Evolutionary conservation across 23 red algal species (phyloP), one percentile per base, ranked within the genome.

Genomic region (Gracilaria gracilis): DNA sequence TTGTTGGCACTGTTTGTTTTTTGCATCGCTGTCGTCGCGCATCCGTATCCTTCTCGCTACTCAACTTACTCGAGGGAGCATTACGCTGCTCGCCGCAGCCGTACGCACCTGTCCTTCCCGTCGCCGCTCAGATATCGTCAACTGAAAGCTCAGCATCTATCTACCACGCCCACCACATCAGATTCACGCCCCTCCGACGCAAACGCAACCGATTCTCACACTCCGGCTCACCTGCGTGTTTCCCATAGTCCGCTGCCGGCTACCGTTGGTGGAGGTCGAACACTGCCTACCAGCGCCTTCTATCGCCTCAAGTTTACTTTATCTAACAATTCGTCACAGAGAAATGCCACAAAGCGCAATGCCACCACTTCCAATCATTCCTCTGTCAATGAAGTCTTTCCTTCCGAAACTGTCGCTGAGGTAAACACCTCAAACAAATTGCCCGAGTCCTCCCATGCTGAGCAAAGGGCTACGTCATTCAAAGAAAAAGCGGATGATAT

Each of bases 171-270:
- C 24, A 1, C 12, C 59, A 32, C 19, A 4, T 11, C 59, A 9
- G 7, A 11, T 14, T 6, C 59, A 31, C n/a, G 7, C 24, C 7
- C 21, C 31, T 31, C 59, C 59, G 9, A 28, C 64, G 16, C 64
- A 34, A 37, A 28, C 9, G 72, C 39, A 34, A 46, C 14, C 11
- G 72, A 77, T 29, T 29, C 38, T 12, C 72, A 77, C 15, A 25
- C 36, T 19, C 23, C 72, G 23, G 4, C 72, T 5, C 72, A 77
- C 20, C 42, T 77, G 9, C 38, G 46, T 0, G 46, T 51, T 25
- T 27, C 46, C 0, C 72, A 77, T 33, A 77, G 72, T 77, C 72
- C 72, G n/a, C 5, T 49, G 12, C 72, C 72, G 9, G 72, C 72
- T 20, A 77, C 72, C 8, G 28, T 28, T 31, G 72, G 46, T 33